phyloP scores from a whole-genome alignment of 768 basidiomycete species.

The Suillus alpinus region DNA sequence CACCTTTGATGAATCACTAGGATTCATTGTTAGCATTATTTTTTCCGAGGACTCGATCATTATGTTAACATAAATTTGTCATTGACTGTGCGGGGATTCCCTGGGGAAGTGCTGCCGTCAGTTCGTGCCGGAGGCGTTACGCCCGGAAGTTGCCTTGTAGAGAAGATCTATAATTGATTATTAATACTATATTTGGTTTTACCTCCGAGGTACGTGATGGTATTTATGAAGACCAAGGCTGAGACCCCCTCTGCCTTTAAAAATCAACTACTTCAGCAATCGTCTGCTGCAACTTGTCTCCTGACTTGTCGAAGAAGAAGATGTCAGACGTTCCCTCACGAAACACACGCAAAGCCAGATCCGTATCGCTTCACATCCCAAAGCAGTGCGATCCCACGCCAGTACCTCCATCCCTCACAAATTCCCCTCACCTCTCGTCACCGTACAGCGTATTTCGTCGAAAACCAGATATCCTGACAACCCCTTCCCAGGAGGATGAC shows the following conservation, averaged over 20 bases:
- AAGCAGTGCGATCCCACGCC: slow-evolving; percentile 39
- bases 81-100: not conserved
- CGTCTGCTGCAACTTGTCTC: not conserved
- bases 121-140: not conserved
- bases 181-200: not conserved
- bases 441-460: slow-evolving; percentile 49
- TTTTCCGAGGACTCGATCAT: slow-evolving; percentile 5
- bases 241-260: not conserved
- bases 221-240: not conserved
- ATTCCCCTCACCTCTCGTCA: slow-evolving; percentile 54
- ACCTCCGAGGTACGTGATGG: not conserved
- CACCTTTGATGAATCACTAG: not conserved
- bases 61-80: slow-evolving; percentile 1
- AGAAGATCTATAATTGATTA: not conserved
- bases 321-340: not conserved
- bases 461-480: slow-evolving; percentile 28
- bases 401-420: slow-evolving; percentile 55
- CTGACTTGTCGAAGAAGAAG: not conserved
- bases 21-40: not conserved
- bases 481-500: slow-evolving; percentile 51
- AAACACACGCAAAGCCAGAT: slow-evolving; percentile 14
- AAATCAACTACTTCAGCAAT: too few relatives aligned
- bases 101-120: not conserved
- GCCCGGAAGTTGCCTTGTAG: not conserved
- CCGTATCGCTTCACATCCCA: slow-evolving; percentile 14